These are phyloP conservation scores for Daldinia eschscholtzii DNA, from an alignment of 2,329 filamentous ascomycete genomes.

Conservation along the genomic window DNA sequence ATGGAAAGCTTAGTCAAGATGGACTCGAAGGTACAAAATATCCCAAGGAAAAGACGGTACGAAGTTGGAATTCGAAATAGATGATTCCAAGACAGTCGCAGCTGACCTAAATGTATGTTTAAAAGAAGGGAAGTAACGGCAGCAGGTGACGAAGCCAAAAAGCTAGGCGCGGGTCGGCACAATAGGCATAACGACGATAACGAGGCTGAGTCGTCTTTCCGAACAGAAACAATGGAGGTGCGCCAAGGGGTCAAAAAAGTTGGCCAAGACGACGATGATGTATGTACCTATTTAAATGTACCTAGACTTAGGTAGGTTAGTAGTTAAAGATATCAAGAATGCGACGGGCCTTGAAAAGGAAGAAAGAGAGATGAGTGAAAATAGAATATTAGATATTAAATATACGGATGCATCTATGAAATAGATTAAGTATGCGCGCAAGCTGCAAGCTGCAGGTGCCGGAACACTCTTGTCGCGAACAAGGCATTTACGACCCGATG, in stretches of 20 bases:
- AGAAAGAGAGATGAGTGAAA: conserved; percentile 1
- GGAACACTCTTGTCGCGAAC: conserved; percentile 7
- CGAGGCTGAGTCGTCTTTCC: conserved; percentile 33
- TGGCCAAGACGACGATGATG: background rate
- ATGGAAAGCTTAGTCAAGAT: conserved; percentile 4
- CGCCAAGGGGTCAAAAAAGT: conserved; percentile 24
- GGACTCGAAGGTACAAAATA: background rate
- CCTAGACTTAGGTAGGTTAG: too few species aligned
- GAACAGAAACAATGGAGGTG: conserved; percentile 29
- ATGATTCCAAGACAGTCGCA: conserved; percentile 25
- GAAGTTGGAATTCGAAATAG: conserved; percentile 26
- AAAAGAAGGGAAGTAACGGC: conserved; percentile 10
- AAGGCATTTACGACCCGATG: conserved; percentile 18
- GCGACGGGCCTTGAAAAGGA: background rate
- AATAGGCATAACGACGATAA: conserved; percentile 16
- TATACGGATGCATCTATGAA: conserved; percentile 1
- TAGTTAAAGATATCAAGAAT: background rate
- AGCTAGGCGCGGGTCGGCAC: conserved; percentile 31
- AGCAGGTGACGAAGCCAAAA: conserved; percentile 31
- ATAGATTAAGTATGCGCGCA: background rate
- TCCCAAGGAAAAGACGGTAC: conserved; percentile 15
- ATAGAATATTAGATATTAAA: conserved; percentile 1
- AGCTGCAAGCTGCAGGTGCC: background rate
- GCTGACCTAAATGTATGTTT: conserved; percentile 23
- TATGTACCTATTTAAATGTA: background rate